A percentile compares a stretch with the other conserved stretches of the same genome.
Conservation (phyloP, 139 green algal genomes). For the Volvox africanus region DNA sequence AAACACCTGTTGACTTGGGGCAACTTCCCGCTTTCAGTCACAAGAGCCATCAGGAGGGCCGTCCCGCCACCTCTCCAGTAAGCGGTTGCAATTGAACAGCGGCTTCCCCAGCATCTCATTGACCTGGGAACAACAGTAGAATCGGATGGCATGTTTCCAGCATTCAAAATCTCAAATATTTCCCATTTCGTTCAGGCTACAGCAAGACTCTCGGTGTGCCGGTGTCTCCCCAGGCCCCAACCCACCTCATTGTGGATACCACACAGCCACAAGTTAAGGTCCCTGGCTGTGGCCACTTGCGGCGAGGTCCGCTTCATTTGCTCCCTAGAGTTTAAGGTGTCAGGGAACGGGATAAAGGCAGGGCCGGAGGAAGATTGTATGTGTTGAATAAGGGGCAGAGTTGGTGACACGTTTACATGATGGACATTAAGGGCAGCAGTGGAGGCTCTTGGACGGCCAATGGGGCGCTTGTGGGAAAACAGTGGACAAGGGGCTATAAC, state of each 20-base stretch:
- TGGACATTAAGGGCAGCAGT: neutral
- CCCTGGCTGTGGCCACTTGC: conserved; percentile 18
- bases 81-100: conserved; percentile 64
- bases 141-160: neutral
- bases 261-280: conserved; percentile 65
- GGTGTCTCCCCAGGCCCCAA: neutral
- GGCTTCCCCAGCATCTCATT: conserved; percentile 74
- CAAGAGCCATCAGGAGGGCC: conserved; percentile 59
- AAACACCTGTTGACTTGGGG: too few relatives aligned
- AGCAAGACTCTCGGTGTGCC: neutral
- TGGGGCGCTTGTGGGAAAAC: too few relatives aligned
- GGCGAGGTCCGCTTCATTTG: conserved; percentile 53
- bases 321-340: conserved; percentile 16
- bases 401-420: neutral
- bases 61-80: conserved; percentile 65
- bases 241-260: conserved; percentile 66
- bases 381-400: too few relatives aligned
- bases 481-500: too few relatives aligned
- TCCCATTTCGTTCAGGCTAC: neutral
- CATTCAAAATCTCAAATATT: too few relatives aligned
- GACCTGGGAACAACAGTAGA: conserved; percentile 39
- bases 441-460: too few relatives aligned
- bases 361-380: too few relatives aligned
- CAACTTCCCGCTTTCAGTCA: neutral
- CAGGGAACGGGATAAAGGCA: too few relatives aligned